These are phyloP conservation scores for Phytophthora cactorum DNA, from an alignment of 352 stramenopile genomes.

Conservation along the genomic window DNA sequence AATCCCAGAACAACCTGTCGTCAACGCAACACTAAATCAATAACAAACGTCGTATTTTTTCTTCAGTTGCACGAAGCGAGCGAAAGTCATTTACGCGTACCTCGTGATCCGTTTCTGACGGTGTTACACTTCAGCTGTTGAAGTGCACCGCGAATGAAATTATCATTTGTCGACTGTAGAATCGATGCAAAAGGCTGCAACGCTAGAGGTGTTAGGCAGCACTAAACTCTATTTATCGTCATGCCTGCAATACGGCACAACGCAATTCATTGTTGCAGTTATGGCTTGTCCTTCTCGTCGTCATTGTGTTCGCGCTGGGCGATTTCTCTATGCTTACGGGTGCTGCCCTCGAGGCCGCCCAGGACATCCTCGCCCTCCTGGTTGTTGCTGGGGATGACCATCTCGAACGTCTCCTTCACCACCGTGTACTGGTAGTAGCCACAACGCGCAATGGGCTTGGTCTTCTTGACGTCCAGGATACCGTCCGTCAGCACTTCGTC, in stretches of 20 bases:
- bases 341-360: conserved; percentile 34
- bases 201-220: background rate
- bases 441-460: conserved; percentile 38
- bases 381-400: conserved; percentile 37
- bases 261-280: background rate
- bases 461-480: conserved; percentile 45
- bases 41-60: conserved; percentile 18
- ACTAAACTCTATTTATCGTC: background rate
- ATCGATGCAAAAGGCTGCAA: background rate
- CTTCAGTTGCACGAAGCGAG: background rate
- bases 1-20: background rate
- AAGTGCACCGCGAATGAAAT: conserved; percentile 5
- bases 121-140: conserved; percentile 3
- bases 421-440: conserved; percentile 45
- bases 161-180: background rate
- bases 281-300: conserved; percentile 12
- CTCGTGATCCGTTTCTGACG: conserved; percentile 14
- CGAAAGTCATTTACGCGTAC: no score
- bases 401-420: conserved; percentile 41
- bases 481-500: conserved; percentile 40
- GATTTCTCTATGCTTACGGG: conserved; percentile 35
- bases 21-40: conserved; percentile 18
- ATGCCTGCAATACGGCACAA: background rate
- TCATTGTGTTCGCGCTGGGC: conserved; percentile 21
- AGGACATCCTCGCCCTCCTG: conserved; percentile 34